phyloP scores from a whole-genome alignment of 73 alveolate species.

The Tetrahymena elliotti region DNA sequence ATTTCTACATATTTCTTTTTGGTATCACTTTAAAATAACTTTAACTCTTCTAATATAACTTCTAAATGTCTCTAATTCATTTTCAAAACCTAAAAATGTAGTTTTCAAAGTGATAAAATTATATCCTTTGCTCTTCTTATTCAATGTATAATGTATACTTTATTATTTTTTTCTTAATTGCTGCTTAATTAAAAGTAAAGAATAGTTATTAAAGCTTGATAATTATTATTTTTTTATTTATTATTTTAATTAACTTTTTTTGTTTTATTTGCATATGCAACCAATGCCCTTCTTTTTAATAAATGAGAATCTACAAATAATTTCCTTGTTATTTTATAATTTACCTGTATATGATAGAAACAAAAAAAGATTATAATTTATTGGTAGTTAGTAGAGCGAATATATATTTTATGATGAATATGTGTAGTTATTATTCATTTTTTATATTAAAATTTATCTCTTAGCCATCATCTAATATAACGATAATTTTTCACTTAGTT shows the following conservation, averaged over 20 bases:
- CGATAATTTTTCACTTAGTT: neutral
- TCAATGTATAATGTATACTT: too few species aligned
- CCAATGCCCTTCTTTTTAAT: neutral
- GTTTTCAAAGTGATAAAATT: neutral
- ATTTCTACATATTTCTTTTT: neutral
- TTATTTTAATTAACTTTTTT: too few species aligned
- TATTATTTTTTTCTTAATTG: too few species aligned
- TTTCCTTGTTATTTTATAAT: neutral
- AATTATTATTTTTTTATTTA: too few species aligned
- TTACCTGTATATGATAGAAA: neutral
- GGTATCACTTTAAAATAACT: neutral
- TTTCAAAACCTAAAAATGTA: neutral
- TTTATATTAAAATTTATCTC: neutral
- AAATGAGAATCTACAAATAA: neutral
- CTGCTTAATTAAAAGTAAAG: neutral
- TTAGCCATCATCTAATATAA: too few species aligned
- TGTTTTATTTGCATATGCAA: neutral
- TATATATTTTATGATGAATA: neutral
- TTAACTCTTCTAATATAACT: neutral
- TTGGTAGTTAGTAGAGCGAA: neutral
- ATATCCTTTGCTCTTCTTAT: neutral
- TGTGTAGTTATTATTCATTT: neutral
- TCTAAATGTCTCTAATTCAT: neutral
- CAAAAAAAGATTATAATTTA: too few species aligned
- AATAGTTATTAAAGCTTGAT: neutral